phyloP scores from a whole-genome alignment of 129 eudicot genomes.

The Arctium minus region DNA sequence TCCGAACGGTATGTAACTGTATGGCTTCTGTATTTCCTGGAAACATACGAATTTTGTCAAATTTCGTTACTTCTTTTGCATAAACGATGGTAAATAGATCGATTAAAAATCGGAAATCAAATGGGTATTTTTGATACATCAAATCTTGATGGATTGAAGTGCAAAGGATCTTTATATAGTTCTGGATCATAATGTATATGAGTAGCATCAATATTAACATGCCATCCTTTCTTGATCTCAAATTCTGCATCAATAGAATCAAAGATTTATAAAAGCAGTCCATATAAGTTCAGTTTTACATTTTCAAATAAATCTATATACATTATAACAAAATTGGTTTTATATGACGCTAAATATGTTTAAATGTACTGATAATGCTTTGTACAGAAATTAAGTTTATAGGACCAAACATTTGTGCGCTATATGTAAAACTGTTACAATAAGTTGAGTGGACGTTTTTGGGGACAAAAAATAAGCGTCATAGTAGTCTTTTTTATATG shows the following conservation, averaged over 20 bases:
- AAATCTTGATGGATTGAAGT: slow-evolving; percentile 63
- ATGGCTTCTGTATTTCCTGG: slow-evolving; percentile 57
- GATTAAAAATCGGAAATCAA: background rate
- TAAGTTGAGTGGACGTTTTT: background rate
- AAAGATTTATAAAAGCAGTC: background rate
- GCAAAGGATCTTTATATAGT: slow-evolving; percentile 43
- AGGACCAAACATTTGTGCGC: background rate
- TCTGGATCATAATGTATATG: slow-evolving; percentile 56
- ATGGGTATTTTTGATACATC: slow-evolving; percentile 38
- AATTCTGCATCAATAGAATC: slow-evolving; percentile 27
- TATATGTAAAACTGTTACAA: background rate
- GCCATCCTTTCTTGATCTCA: slow-evolving; percentile 72
- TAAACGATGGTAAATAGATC: background rate
- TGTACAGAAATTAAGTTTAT: background rate
- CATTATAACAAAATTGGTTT: background rate
- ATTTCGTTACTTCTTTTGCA: background rate
- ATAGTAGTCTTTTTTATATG: background rate
- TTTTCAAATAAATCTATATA: too few relatives aligned
- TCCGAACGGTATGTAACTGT: slow-evolving; percentile 58
- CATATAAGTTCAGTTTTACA: background rate
- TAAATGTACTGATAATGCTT: background rate
- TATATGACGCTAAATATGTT: background rate
- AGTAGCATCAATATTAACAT: slow-evolving; percentile 57
- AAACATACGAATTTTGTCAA: background rate
- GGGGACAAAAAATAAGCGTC: background rate